These are phyloP conservation scores for Beta macrorhiza DNA, from an alignment of 179 eudicot species.

Conservation along the genomic window DNA sequence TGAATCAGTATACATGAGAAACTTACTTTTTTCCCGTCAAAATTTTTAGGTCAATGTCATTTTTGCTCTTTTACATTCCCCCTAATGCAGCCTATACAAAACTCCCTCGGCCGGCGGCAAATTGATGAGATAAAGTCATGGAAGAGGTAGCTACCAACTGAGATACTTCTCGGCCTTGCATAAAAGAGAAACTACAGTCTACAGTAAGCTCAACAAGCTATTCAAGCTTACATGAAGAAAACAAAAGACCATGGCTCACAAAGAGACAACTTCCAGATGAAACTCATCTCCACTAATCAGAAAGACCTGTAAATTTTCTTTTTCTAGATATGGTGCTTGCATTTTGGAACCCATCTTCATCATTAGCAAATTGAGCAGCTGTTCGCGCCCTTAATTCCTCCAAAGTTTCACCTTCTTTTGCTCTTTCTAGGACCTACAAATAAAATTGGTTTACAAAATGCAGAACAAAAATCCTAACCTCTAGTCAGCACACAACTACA, in stretches of 20 bases:
- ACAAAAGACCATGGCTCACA: background rate
- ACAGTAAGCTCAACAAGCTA: no score
- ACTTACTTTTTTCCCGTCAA: no score
- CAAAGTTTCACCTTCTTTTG: slow-evolving; percentile 89
- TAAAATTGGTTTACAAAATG: slow-evolving; percentile 11
- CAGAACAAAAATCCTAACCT: background rate
- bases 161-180: no score
- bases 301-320: slow-evolving; percentile 34
- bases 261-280: background rate
- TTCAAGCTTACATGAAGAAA: background rate
- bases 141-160: no score
- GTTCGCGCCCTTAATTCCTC: slow-evolving; percentile 87
- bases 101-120: no score
- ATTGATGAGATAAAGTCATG: no score
- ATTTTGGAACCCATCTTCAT: slow-evolving; percentile 38
- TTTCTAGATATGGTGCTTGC: slow-evolving; percentile 51
- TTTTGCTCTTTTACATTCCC: no score
- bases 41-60: no score
- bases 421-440: slow-evolving; percentile 83
- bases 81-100: background rate
- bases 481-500: background rate
- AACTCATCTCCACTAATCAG: background rate
- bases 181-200: no score
- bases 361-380: slow-evolving; percentile 73
- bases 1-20: no score